Evolutionary conservation across 2,329 filamentous ascomycete genomes (phyloP).

Genomic region (Ceratocystis diversiconidia): DNA sequence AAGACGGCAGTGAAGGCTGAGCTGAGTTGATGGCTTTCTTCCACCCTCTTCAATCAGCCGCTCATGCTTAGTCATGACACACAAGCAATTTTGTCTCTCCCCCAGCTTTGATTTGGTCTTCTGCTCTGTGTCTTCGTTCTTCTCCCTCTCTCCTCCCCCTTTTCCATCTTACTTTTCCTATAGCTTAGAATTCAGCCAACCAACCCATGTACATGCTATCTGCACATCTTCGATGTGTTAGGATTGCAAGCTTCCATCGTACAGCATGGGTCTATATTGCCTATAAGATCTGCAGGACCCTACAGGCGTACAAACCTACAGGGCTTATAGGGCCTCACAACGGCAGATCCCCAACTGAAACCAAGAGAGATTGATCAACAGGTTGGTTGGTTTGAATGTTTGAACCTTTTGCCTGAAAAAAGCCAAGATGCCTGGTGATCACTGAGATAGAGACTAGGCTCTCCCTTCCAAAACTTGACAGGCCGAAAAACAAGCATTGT

Average conservation of each 20-base stretch:
- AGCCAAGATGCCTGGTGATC: background rate
- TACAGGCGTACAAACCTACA: background rate
- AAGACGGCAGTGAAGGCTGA: background rate
- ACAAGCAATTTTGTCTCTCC: no score
- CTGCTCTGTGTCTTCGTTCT: background rate
- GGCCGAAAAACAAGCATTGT: background rate
- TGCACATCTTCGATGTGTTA: background rate
- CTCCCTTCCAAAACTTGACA: background rate
- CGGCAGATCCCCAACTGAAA: conserved; percentile 6
- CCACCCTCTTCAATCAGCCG: background rate
- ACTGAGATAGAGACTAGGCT: background rate
- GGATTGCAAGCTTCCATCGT: background rate
- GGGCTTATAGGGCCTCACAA: conserved; percentile 5
- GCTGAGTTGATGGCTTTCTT: background rate
- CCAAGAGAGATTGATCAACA: conserved; percentile 4
- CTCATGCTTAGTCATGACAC: background rate
- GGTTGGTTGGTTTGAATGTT: background rate
- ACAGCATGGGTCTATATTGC: background rate
- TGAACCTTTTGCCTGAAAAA: background rate
- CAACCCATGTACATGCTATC: background rate
- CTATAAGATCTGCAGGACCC: conserved; percentile 6
- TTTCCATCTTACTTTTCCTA: background rate
- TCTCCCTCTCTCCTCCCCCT: background rate
- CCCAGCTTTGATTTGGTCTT: background rate
- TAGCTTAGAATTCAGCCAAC: background rate